Evolutionary conservation across 768 basidiomycete species (phyloP), one percentile per base, ranked within the genome.

Genomic region (Termitomyces sp.): DNA sequence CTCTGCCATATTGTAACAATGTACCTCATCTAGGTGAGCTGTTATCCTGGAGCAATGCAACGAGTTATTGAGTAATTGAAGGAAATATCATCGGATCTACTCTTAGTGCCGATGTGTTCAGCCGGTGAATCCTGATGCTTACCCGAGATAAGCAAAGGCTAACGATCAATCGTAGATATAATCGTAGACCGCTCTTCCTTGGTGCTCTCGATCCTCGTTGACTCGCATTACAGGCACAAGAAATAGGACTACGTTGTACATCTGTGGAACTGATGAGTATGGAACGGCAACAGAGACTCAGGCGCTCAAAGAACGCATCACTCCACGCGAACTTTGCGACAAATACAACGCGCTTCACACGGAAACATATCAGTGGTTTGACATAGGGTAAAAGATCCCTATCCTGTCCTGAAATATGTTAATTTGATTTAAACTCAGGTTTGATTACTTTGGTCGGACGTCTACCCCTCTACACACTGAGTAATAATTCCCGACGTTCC

Each of bases 231-330:
- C 47, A 82, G 80, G 86, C 36, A 89, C 93, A 33, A 79, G 89
- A 67, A 97, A 98, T 78, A 80, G 89, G 66, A 86, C 88, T 47
- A 96, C 94, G 0, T 79, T 98, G 35, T 99, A 96, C 70, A 82
- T 99, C 57, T 99, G 97, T 72, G 97, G 97, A 30, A 98, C 97
- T 4, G 97, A 99, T 69, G 97, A 99, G 74, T 99, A 99, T 67
- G 97, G 97, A n/a, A 99, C 97, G 7, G 96, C 97, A 0, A 97
- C 97, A 0, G 97, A 99, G 78, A 98, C 95, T 2, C 95, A 97
- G 72, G 96, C 97, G 4, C 72, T 93, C 60, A 93, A 94, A 69
- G 93, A 96, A 70, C 85, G 87, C 0, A 71, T 95, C 41, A 85
- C 90, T 12, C 90, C 94, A 0, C 78, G 77, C 61, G 83, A 87